These are phyloP conservation scores for Penicillium mononematosum DNA, from an alignment of 495 filamentous ascomycete genomes.

Conservation along the genomic window DNA sequence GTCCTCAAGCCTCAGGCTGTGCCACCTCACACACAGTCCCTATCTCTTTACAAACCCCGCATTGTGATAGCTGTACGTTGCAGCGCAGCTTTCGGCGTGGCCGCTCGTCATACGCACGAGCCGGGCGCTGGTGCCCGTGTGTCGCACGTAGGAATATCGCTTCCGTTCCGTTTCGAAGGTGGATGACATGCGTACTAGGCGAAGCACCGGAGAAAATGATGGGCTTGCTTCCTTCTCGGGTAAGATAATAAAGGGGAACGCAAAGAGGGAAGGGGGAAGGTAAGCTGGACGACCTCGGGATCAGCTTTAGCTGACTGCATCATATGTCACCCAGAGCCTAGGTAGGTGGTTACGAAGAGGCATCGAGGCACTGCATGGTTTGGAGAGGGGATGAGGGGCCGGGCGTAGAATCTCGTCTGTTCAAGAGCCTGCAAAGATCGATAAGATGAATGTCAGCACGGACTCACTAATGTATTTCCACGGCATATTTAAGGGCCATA, in stretches of 20 bases:
- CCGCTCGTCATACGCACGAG: slow-evolving; percentile 43
- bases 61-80: slow-evolving; percentile 51
- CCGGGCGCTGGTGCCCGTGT: slow-evolving; percentile 1
- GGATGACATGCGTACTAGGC: background rate
- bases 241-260: background rate
- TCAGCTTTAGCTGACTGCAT: background rate
- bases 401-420: background rate
- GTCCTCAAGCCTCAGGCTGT: slow-evolving; percentile 45
- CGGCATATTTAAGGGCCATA: background rate
- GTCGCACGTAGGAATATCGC: background rate
- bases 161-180: background rate
- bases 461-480: background rate
- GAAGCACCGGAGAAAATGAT: background rate
- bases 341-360: background rate
- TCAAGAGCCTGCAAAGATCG: background rate
- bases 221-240: background rate
- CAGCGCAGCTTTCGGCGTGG: slow-evolving; percentile 46
- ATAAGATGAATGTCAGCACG: background rate
- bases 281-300: background rate
- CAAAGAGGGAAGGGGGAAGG: background rate
- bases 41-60: slow-evolving; percentile 50
- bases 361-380: background rate
- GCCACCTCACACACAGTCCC: slow-evolving; percentile 49
- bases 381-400: background rate
- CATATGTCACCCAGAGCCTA: background rate